phyloP scores from a whole-genome alignment of 2,329 filamentous ascomycete genomes.

The Tothia fuscella region DNA sequence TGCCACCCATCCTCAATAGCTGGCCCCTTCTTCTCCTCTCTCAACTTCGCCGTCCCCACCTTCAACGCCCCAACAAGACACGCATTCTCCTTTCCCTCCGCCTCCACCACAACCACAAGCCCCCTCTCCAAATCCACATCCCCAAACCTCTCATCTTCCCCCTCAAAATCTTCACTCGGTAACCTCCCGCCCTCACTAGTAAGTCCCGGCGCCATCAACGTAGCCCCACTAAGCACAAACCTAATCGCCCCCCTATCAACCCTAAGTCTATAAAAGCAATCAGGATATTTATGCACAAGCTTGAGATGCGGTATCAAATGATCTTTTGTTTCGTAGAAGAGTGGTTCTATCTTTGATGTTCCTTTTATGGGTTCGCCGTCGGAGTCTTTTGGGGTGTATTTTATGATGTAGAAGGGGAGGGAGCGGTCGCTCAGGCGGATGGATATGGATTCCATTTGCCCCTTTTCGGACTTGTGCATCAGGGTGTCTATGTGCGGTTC shows the following conservation, averaged over 20 bases:
- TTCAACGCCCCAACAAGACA: slow-evolving; percentile 80
- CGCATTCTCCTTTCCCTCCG: slow-evolving; percentile 86
- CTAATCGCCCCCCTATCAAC: slow-evolving; percentile 95
- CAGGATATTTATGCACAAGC: slow-evolving; percentile 81
- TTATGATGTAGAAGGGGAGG: slow-evolving; percentile 76
- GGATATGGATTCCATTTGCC: neutral
- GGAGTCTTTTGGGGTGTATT: slow-evolving; percentile 36
- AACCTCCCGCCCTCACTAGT: slow-evolving; percentile 73
- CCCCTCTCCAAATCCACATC: slow-evolving; percentile 65
- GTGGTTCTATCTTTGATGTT: too few species aligned
- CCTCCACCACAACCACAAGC: slow-evolving; percentile 74
- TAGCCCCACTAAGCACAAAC: slow-evolving; percentile 86
- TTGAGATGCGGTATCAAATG: slow-evolving; percentile 77
- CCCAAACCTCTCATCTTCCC: slow-evolving; percentile 32
- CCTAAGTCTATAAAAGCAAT: slow-evolving; percentile 69
- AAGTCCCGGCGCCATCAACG: slow-evolving; percentile 90
- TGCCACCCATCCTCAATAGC: slow-evolving; percentile 80
- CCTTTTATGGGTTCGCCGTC: neutral
- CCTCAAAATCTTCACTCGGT: slow-evolving; percentile 42
- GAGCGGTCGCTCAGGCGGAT: slow-evolving; percentile 47
- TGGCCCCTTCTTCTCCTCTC: slow-evolving; percentile 85
- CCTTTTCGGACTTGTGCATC: neutral
- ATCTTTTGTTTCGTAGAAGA: slow-evolving; percentile 84
- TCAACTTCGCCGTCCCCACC: slow-evolving; percentile 80
- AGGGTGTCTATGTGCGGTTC: slow-evolving; percentile 81